A percentile compares a stretch with the other conserved stretches of the same genome.
Evolutionary conservation across 331 rosid genomes (phyloP).

Genomic region (Malus hybrid): DNA sequence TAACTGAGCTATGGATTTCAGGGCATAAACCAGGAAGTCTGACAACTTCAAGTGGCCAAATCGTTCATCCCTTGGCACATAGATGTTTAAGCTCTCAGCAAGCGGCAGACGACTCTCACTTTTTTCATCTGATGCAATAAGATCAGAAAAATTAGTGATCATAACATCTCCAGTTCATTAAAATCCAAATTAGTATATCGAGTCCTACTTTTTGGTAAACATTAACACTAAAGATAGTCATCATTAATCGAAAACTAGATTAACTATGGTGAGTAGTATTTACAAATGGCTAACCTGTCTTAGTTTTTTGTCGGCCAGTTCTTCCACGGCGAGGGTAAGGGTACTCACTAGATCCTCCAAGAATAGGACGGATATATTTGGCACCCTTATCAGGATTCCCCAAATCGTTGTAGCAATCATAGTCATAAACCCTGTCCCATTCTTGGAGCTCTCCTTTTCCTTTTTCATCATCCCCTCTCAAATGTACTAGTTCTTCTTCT

Average conservation of each 20-base stretch:
- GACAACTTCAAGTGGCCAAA: conserved; percentile 77
- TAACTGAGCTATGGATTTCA: conserved; percentile 54
- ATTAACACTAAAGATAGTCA: too few relatives aligned
- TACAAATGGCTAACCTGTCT: conserved; percentile 41
- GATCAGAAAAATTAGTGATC: not conserved
- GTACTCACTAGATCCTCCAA: conserved; percentile 68
- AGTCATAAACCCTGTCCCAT: conserved; percentile 81
- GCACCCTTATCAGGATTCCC: conserved; percentile 53
- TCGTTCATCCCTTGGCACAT: conserved; percentile 77
- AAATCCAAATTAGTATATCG: not conserved
- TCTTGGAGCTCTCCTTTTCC: conserved; percentile 52
- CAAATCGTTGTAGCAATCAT: conserved; percentile 71
- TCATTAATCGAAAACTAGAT: too few relatives aligned
- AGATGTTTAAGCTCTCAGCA: conserved; percentile 39
- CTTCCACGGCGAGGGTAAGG: conserved; percentile 86
- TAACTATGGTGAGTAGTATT: not conserved
- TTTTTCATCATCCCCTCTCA: conserved; percentile 43
- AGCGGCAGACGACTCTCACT: conserved; percentile 47
- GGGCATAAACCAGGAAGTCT: conserved; percentile 63
- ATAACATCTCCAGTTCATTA: not conserved
- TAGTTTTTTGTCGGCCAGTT: conserved; percentile 49
- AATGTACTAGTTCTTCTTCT: conserved; percentile 43
- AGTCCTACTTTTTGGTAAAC: not conserved
- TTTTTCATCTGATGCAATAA: conserved; percentile 30
- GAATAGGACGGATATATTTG: conserved; percentile 48